Percentiles rank a stretch among this genome's conserved stretches.
Evolutionary conservation across 2,329 filamentous ascomycete species (phyloP).

Genomic region (Sporothrix phasma): DNA sequence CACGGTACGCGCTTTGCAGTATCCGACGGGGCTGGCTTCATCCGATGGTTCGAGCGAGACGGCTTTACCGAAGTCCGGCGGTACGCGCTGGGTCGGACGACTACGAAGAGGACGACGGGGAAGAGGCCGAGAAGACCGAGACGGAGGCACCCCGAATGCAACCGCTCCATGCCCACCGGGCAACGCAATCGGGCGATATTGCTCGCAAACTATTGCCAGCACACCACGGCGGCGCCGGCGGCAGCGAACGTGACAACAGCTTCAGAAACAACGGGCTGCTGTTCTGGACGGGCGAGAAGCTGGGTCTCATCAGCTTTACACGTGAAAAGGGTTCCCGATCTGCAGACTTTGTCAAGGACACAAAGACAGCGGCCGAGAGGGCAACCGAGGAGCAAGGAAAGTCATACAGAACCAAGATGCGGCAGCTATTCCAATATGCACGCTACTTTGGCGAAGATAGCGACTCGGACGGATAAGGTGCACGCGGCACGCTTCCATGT

Average conservation of each 20-base stretch:
- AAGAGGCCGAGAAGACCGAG: background rate
- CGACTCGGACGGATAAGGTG: conserved; percentile 1
- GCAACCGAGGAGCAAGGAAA: conserved; percentile 46
- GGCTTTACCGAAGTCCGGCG: conserved; percentile 52
- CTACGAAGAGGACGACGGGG: conserved; percentile 35
- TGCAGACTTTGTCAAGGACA: conserved; percentile 41
- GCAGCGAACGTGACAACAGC: conserved; percentile 15
- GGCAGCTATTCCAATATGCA: conserved; percentile 65
- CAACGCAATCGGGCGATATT: conserved; percentile 53
- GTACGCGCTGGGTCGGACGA: conserved; percentile 37
- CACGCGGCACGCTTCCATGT: background rate
- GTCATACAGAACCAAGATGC: conserved; percentile 61
- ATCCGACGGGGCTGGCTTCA: conserved; percentile 70
- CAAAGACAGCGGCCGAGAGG: conserved; percentile 36
- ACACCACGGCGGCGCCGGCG: conserved; percentile 21
- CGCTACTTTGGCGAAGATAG: conserved; percentile 38
- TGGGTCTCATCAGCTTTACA: conserved; percentile 63
- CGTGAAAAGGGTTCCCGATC: conserved; percentile 37
- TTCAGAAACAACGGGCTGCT: conserved; percentile 58
- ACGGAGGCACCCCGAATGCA: conserved; percentile 13
- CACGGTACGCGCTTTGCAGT: conserved; percentile 77
- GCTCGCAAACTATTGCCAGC: conserved; percentile 70
- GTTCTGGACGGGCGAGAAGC: conserved; percentile 78
- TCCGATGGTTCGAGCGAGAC: conserved; percentile 89
- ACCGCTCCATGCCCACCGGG: background rate